A percentile compares a stretch with the other conserved stretches of the same genome.
phyloP scores from a whole-genome alignment of 1,284 basidiomycete species.

The Inonotus hispidus region DNA sequence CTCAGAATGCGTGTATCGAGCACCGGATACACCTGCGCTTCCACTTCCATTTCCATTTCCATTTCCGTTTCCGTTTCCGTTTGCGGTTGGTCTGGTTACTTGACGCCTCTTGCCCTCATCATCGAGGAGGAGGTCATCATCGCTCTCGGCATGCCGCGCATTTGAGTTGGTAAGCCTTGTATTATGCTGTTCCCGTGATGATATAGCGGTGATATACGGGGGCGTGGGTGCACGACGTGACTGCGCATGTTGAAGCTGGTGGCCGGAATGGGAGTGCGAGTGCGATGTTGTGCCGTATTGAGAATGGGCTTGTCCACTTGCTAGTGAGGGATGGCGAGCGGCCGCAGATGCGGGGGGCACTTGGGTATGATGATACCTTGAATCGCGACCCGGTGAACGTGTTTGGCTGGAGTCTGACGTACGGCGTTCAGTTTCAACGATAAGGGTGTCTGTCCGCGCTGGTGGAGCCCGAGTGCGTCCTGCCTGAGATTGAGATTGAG shows the following conservation, averaged over 20 bases:
- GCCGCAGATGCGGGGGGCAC: slow-evolving; percentile 20
- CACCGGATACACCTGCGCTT: not conserved
- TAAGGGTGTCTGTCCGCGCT: not conserved
- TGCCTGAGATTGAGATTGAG: not conserved
- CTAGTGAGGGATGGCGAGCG: slow-evolving; percentile 25
- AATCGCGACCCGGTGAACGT: not conserved
- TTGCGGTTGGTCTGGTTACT: not conserved
- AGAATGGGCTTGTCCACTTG: not conserved
- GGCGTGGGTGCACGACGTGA: slow-evolving; percentile 5
- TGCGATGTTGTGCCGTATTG: not conserved
- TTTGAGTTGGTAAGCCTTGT: not conserved
- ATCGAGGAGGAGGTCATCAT: not conserved
- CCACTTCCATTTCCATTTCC: too few species aligned
- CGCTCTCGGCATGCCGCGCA: not conserved
- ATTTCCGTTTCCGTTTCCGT: too few species aligned
- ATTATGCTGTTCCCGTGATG: slow-evolving; percentile 10
- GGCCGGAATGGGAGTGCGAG: not conserved
- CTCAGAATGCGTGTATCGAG: not conserved
- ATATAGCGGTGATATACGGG: slow-evolving; percentile 12
- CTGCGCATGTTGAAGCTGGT: not conserved
- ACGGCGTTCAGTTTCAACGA: not conserved
- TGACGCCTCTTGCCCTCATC: slow-evolving; percentile 15
- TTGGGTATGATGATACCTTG: not conserved
- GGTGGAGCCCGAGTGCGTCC: not conserved
- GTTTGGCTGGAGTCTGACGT: not conserved